These are phyloP conservation scores for Solanum tarapatanum DNA, from an alignment of 257 asterid species.

Conservation along the genomic window DNA sequence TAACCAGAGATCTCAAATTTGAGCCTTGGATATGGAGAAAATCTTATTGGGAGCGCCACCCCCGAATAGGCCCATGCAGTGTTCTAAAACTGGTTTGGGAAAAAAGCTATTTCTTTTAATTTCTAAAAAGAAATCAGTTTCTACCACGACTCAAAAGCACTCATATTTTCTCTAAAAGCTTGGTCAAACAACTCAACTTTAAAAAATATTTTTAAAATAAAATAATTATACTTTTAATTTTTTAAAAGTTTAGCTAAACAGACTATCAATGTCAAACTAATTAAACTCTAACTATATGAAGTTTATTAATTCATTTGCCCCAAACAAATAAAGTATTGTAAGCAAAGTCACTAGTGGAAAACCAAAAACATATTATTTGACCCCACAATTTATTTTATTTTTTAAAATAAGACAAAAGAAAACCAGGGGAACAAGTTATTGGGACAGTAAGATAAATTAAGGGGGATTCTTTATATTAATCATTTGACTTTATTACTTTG, in stretches of 20 bases:
- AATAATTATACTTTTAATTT: background rate
- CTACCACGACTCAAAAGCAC: background rate
- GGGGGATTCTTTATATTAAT: background rate
- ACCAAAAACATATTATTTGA: background rate
- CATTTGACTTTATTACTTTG: background rate
- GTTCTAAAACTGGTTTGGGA: rapidly evolving
- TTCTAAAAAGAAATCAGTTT: background rate
- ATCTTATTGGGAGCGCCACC: no score
- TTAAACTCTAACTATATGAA: background rate
- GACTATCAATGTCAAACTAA: background rate
- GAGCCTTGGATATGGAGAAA: no score
- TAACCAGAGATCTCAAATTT: no score
- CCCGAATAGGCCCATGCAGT: background rate
- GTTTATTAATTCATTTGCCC: background rate
- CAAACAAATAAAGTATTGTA: background rate
- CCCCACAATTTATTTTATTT: background rate
- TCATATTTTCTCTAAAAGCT: background rate
- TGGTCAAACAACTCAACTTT: background rate
- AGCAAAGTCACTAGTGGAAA: background rate
- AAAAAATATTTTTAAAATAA: no score
- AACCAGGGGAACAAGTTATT: background rate
- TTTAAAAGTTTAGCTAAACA: rapidly evolving
- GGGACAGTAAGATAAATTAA: background rate
- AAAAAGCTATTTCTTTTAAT: background rate
- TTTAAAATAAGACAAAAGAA: background rate